Percentiles rank a stretch among this genome's conserved stretches.
Conservation (phyloP, 1,139 yeast genomes). For the Blastobotrys buckinghamii region DNA sequence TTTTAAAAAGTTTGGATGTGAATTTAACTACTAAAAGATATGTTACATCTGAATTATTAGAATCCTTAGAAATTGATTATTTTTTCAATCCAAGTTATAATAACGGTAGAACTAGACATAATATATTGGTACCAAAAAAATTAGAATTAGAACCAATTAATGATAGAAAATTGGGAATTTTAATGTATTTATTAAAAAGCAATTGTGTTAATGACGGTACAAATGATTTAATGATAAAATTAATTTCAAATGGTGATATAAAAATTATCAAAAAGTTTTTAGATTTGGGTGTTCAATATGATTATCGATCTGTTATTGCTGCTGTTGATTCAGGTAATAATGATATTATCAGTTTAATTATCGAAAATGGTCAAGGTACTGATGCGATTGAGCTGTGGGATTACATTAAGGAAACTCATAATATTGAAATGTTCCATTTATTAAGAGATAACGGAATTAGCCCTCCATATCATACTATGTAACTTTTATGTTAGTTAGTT, state of each 20-base stretch:
- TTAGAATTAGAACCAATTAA: slow-evolving; percentile 2
- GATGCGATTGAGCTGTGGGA: slow-evolving; percentile 13
- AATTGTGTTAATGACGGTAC: slow-evolving; percentile 5
- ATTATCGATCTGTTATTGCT: slow-evolving; percentile 11
- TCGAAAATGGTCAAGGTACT: slow-evolving; percentile 2
- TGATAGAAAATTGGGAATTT: slow-evolving; percentile 9
- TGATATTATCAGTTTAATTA: slow-evolving; percentile 2
- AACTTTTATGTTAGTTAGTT: no score
- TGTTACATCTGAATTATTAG: slow-evolving; percentile 15
- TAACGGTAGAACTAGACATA: background rate
- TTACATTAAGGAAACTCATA: slow-evolving; percentile 2
- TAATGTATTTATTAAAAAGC: slow-evolving; percentile 10
- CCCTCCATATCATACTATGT: slow-evolving; percentile 14
- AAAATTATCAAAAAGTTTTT: slow-evolving; percentile 6
- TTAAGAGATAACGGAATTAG: slow-evolving; percentile 7
- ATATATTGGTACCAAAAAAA: slow-evolving; percentile 4
- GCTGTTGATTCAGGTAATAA: slow-evolving; percentile 8
- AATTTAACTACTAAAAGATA: slow-evolving; percentile 11
- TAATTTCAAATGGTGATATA: slow-evolving; percentile 2
- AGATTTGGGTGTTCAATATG: slow-evolving; percentile 6
- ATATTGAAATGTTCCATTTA: slow-evolving; percentile 5
- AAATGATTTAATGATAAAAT: slow-evolving; percentile 4
- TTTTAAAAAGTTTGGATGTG: slow-evolving; percentile 5
- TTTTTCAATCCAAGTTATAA: slow-evolving; percentile 4
- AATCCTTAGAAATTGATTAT: slow-evolving; percentile 3